Percentiles rank a stretch among this genome's conserved stretches.
phyloP scores from a whole-genome alignment of 768 basidiomycete species.

The Phanerochaete carnosa region DNA sequence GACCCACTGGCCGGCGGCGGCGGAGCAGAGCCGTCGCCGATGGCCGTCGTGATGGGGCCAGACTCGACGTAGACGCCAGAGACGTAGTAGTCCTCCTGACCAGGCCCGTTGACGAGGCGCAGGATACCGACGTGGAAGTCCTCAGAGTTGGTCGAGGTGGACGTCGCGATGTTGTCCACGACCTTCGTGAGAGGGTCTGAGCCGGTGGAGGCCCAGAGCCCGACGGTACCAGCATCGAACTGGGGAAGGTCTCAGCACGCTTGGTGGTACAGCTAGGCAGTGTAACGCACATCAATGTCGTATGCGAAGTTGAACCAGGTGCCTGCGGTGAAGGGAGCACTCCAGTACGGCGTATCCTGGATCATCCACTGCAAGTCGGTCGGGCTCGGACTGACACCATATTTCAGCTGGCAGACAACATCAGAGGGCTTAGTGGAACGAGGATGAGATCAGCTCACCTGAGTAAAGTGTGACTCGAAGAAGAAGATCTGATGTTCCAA shows the following conservation, averaged over 20 bases:
- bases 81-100: constrained; percentile 56
- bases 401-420: constrained; percentile 43
- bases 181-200: constrained; percentile 46
- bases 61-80: constrained; percentile 58
- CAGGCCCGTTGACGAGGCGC: constrained; percentile 44
- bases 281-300: constrained; percentile 50
- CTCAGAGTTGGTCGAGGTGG: constrained; percentile 54
- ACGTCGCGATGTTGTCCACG: constrained; percentile 41
- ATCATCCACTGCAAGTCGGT: constrained; percentile 55
- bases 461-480: constrained; percentile 64
- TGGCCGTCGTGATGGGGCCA: constrained; percentile 50
- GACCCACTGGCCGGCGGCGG: constrained; percentile 18
- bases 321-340: constrained; percentile 45
- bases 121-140: constrained; percentile 64
- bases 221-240: constrained; percentile 52
- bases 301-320: constrained; percentile 68
- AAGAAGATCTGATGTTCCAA: constrained; percentile 60
- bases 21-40: constrained; percentile 33
- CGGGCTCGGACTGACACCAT: constrained; percentile 47
- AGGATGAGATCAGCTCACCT: constrained; percentile 28
- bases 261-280: neutral
- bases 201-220: constrained; percentile 56
- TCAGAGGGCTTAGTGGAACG: neutral
- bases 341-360: constrained; percentile 42
- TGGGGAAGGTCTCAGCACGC: constrained; percentile 18